Conservation (phyloP, 164 flowering plant genomes). For the Chloranthus sessilifolius region DNA sequence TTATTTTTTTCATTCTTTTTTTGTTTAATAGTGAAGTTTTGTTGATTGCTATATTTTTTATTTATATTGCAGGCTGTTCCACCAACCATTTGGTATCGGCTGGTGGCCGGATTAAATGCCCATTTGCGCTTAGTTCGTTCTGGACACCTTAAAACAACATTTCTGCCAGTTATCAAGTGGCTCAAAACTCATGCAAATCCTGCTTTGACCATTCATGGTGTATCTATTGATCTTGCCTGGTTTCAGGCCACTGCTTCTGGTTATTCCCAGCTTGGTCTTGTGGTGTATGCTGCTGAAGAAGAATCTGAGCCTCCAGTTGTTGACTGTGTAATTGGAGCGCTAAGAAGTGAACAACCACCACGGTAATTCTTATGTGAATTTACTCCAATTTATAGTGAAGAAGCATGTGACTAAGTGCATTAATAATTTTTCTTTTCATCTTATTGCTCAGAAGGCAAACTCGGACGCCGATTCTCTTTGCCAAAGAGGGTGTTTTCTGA, state of each 20-base stretch:
- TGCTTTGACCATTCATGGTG: conserved; percentile 50
- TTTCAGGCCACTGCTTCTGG: conserved; percentile 71
- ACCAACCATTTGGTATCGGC: conserved; percentile 86
- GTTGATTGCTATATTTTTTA: not conserved
- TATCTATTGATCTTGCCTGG: conserved; percentile 68
- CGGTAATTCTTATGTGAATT: conserved; percentile 31
- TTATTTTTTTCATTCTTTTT: not conserved
- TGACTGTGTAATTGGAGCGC: conserved; percentile 24
- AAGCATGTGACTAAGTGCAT: not conserved
- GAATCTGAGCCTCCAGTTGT: conserved; percentile 22
- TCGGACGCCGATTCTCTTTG: no score
- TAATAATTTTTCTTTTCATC: not conserved
- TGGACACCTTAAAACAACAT: conserved; percentile 53
- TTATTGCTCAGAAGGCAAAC: not conserved
- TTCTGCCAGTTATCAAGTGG: conserved; percentile 64
- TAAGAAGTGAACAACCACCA: conserved; percentile 26
- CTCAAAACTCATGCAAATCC: conserved; percentile 86
- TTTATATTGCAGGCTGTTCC: conserved; percentile 61
- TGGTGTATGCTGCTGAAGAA: conserved; percentile 44
- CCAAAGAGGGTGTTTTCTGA: no score
- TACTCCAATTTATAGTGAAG: not conserved
- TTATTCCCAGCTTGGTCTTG: conserved; percentile 77
- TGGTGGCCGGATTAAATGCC: conserved; percentile 92
- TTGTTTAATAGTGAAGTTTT: not conserved
- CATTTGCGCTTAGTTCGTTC: conserved; percentile 78